Percentiles rank a stretch among this genome's conserved stretches.
Conservation (phyloP, 1,284 basidiomycete genomes). For the Pseudozyma pruni region DNA sequence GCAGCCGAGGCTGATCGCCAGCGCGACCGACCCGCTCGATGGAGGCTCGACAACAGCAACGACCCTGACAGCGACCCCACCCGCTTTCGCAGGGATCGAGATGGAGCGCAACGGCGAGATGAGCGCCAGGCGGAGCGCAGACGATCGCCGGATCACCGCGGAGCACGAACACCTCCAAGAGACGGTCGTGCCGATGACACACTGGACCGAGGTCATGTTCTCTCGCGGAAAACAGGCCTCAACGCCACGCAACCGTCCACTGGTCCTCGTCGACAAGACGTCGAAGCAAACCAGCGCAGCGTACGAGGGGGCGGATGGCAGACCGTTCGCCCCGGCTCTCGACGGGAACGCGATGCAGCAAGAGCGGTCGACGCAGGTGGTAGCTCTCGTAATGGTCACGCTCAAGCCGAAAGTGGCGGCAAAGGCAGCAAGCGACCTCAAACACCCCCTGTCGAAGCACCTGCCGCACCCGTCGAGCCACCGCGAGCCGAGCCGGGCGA, state of each 20-base stretch:
- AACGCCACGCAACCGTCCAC: constrained; percentile 26
- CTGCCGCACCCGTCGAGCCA: constrained; percentile 7
- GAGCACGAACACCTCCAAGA: constrained; percentile 18
- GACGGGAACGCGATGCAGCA: constrained; percentile 6
- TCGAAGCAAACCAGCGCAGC: constrained; percentile 26
- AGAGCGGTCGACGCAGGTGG: background rate
- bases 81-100: constrained; percentile 2
- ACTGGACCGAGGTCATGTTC: constrained; percentile 26
- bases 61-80: background rate
- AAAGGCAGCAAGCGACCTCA: constrained; percentile 1
- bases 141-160: constrained; percentile 12
- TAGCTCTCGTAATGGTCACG: constrained; percentile 12
- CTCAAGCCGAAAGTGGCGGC: background rate
- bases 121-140: constrained; percentile 1
- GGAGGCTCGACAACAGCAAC: constrained; percentile 22
- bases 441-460: background rate
- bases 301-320: constrained; percentile 40
- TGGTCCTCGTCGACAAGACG: constrained; percentile 22
- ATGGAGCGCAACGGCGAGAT: constrained; percentile 4
- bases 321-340: constrained; percentile 32
- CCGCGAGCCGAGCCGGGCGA: constrained; percentile 63
- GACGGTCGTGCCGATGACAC: constrained; percentile 7
- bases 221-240: constrained; percentile 29
- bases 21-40: constrained; percentile 29
- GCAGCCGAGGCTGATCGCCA: constrained; percentile 12